phyloP scores from a whole-genome alignment of 2,329 filamentous ascomycete species.

The Arthroderma sp. region DNA sequence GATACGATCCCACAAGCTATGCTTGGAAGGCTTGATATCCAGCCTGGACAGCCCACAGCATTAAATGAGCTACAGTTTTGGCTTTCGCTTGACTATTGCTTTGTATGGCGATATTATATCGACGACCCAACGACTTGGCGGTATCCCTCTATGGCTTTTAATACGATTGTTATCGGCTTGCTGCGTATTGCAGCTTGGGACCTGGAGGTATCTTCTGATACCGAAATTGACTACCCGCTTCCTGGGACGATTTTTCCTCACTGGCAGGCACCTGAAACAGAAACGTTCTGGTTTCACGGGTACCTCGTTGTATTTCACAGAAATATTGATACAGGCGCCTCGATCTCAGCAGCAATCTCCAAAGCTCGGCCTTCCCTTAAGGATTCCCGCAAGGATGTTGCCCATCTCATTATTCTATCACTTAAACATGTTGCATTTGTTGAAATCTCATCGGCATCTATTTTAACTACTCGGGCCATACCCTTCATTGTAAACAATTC shows the following conservation, averaged over 20 bases:
- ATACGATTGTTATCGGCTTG: constrained; percentile 11
- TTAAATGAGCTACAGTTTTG: constrained; percentile 18
- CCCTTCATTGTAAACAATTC: constrained; percentile 12
- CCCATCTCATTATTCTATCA: constrained; percentile 14
- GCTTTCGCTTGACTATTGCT: constrained; percentile 15
- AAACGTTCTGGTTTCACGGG: constrained; percentile 12
- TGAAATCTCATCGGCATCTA: constrained; percentile 9
- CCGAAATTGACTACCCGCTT: constrained; percentile 5
- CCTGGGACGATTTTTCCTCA: constrained; percentile 6
- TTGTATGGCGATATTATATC: constrained; percentile 15
- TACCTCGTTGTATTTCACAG: constrained; percentile 8
- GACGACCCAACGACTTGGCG: constrained; percentile 15
- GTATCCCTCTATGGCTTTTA: constrained; percentile 12
- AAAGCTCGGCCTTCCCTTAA: constrained; percentile 6
- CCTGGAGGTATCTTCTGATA: constrained; percentile 10
- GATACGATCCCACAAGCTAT: background rate
- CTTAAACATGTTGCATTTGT: constrained; percentile 13
- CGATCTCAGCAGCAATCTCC: constrained; percentile 6
- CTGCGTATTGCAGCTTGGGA: constrained; percentile 14
- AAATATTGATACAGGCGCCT: constrained; percentile 3
- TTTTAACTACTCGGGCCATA: constrained; percentile 7
- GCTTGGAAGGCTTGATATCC: constrained; percentile 9
- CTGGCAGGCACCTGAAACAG: constrained; percentile 9
- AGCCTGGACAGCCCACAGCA: constrained; percentile 11
- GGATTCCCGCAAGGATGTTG: background rate